A percentile compares a stretch with the other conserved stretches of the same genome.
Evolutionary conservation across 768 basidiomycete genomes (phyloP).

Genomic region (Gautieria morchelliformis): DNA sequence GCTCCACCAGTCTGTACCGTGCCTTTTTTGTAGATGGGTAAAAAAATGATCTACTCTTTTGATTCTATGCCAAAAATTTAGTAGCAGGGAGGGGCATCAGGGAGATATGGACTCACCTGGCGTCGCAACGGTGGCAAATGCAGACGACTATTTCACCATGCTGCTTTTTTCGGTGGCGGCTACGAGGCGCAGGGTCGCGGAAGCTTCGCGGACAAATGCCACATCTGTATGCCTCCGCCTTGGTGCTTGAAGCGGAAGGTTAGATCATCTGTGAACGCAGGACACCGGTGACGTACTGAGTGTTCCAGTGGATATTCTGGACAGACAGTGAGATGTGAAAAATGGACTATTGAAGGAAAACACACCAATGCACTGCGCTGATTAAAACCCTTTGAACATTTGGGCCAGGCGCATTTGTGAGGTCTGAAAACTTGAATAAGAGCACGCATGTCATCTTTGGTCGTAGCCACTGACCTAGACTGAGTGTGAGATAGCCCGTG

Average conservation of each 20-base stretch:
- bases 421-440: too few species aligned
- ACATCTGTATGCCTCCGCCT: constrained; percentile 1
- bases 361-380: too few species aligned
- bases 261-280: not conserved
- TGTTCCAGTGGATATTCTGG: constrained; percentile 54
- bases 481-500: constrained; percentile 44
- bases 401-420: too few species aligned
- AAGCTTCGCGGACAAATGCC: not conserved
- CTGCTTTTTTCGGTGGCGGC: not conserved
- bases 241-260: constrained; percentile 1
- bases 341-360: too few species aligned
- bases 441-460: too few species aligned
- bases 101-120: too few species aligned
- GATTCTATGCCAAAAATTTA: not conserved
- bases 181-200: not conserved
- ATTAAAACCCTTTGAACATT: too few species aligned
- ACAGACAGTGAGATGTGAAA: constrained; percentile 25
- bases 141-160: not conserved
- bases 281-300: constrained; percentile 41
- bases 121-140: too few species aligned
- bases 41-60: not conserved
- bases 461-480: constrained; percentile 31
- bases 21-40: not conserved
- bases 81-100: too few species aligned
- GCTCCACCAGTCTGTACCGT: not conserved